Evolutionary conservation across 805 yeast species (phyloP), one percentile per base, ranked within the genome.

Genomic region (Geotrichum ghanense): DNA sequence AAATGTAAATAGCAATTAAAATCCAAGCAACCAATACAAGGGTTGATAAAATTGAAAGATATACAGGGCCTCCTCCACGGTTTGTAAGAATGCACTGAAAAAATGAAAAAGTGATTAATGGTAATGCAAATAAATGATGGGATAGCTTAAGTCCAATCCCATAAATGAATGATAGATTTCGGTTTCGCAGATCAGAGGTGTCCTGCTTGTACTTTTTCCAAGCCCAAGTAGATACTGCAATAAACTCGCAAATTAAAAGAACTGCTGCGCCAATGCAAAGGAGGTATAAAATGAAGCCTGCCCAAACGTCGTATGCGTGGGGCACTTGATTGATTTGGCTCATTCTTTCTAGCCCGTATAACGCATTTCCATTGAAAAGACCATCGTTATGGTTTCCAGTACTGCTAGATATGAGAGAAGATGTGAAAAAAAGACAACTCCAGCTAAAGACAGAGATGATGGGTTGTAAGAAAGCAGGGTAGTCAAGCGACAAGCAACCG

Each of bases 381-480:
- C 53, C 46, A 26, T 48, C 22, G 26, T 48, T 45, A 27, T 46
- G 50, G 12, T 26, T 17, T 34, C 46, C 39, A 20, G 44, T 17
- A 17, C 43, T 23, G 49, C 43, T 22, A 43, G 14, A 23, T 17
- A 48, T 50, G 45, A 51, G 46, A 51, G 46, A 51, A 44, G 46
- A 50, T 21, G 54, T 53, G 45, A 63, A 63, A 48, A 78, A 58
- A n/a, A 81, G 60, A 1, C 78, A 74, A 39, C 73, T 64, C 86
- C 86, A 79, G 16, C 75, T 60, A 17, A 75, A 55, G 14, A 69
- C 62, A 2, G 76, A 65, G 42, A 78, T 59, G 12, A 75, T 57
- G 0, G 82, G 82, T 50, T 73, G 81, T 49, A 71, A 75, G 55
- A 74, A 78, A 0, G 82, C 84, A 0, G 88, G 87, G 53, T 75